A percentile compares a stretch with the other conserved stretches of the same genome.
phyloP scores from a whole-genome alignment of 371 early-diverging fungal species.

The Apophysomyces variabilis region DNA sequence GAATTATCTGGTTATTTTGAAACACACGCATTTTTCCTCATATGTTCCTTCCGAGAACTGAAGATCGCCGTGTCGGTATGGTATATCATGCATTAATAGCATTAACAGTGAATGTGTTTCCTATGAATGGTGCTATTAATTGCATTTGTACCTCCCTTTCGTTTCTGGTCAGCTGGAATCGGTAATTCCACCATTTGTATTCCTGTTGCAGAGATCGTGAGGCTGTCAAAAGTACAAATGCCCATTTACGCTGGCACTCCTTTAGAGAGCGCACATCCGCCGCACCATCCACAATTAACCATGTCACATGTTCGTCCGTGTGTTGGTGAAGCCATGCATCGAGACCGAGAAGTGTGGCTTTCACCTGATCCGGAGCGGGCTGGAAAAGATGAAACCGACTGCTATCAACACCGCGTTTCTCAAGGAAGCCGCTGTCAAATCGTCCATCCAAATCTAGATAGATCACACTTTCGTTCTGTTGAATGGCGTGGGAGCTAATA shows the following conservation, averaged over 20 bases:
- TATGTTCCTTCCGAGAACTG: conserved; percentile 6
- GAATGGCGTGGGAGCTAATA: conserved; percentile 18
- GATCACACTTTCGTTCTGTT: conserved; percentile 19
- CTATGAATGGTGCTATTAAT: neutral
- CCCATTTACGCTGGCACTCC: neutral
- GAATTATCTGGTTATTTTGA: neutral
- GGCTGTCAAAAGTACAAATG: neutral
- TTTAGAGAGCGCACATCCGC: neutral
- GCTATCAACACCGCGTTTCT: neutral
- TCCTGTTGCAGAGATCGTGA: neutral
- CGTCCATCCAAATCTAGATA: conserved; percentile 33
- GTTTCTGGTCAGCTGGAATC: neutral
- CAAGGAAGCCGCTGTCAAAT: neutral
- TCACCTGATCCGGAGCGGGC: conserved; percentile 13
- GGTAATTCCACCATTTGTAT: conserved; percentile 4
- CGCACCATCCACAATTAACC: conserved; percentile 28
- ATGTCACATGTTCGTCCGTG: conserved; percentile 20
- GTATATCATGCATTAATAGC: conserved; percentile 1
- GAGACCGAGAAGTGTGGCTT: conserved; percentile 16
- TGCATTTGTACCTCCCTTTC: neutral
- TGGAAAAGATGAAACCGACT: conserved; percentile 32
- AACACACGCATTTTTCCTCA: neutral
- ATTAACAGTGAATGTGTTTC: neutral
- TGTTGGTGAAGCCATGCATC: conserved; percentile 31
- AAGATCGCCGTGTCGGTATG: neutral